Evolutionary conservation across 1,284 basidiomycete genomes (phyloP), one percentile per base, ranked within the genome.

Genomic region (Rhodotorula mucilaginosa): DNA sequence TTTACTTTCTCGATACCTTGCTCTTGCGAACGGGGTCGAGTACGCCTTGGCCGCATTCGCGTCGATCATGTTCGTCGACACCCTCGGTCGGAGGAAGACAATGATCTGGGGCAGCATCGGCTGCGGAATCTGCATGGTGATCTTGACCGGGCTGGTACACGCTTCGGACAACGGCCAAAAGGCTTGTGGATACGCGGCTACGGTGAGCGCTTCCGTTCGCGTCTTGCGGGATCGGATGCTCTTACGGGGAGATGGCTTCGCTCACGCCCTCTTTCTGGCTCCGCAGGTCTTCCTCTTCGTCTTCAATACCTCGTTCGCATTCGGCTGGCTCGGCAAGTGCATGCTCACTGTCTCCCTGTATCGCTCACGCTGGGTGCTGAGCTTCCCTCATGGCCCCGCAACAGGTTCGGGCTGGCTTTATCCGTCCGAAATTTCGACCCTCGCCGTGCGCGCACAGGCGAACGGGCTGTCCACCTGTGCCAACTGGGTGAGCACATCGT

Each of bases 91-190:
- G 21, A 83, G 88, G 44, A 86, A 85, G 74, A 83, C 89, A 47
- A 89, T 90, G 87, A 84, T 90, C 76, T 86, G 85, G 80, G 87
- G 88, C 64, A 87, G 88, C 3, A 83, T 85, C 21, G 87, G 87
- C n/a, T 67, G 84, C 85, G 19, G 87, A 86, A 48, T 84, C 6
- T 58, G 57, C 58, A 59, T 59, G 58, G 44, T n/a, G 13, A 44
- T n/a, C 21, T 21, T 59, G 58, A 46, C 21, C 44, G 58, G 58
- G 1, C 39, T 46, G 0, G 58, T 59, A 10, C n/a, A 60, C 46
- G 46, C 26, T 3, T 60, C 59, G 44, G 59, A 60, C 59, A 26
- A 60, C 18, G 59, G 59, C 4, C 46, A 60, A n/a, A 47, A 48
- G 44, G 44, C 46, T 12, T 47, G 46, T 5, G 59, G 46, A 2